Percentiles rank a stretch among this genome's conserved stretches.
These are phyloP conservation scores for Yamadazyma diospyri DNA, from an alignment of 1,139 yeast species.

Conservation along the genomic window DNA sequence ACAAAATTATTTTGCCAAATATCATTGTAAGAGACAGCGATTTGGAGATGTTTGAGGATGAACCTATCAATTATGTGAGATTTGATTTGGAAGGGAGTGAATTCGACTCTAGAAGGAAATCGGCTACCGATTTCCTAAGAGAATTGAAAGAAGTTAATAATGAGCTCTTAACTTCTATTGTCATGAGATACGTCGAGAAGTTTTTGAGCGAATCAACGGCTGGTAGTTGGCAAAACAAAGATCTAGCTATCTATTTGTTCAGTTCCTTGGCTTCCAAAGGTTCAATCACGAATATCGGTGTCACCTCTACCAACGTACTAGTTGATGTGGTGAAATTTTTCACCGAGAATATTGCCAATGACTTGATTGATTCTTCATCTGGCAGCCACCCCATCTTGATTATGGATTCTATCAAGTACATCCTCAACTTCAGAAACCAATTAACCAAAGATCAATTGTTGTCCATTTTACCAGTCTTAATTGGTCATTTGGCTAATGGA, in stretches of 20 bases:
- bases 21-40: conserved; percentile 80
- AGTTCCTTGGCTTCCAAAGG: conserved; percentile 92
- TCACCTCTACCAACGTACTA: conserved; percentile 78
- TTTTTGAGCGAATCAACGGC: conserved; percentile 53
- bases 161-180: conserved; percentile 66
- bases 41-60: conserved; percentile 93
- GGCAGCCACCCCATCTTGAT: conserved; percentile 63
- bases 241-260: conserved; percentile 81
- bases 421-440: conserved; percentile 88
- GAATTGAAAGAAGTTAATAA: conserved; percentile 83
- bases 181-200: conserved; percentile 70
- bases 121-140: conserved; percentile 86
- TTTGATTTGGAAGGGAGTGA: conserved; percentile 95
- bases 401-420: conserved; percentile 90
- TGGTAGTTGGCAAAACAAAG: conserved; percentile 74
- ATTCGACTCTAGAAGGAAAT: conserved; percentile 84
- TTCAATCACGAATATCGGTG: conserved; percentile 77
- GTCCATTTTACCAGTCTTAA: conserved; percentile 77
- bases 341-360: conserved; percentile 74
- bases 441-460: conserved; percentile 79
- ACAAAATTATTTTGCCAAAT: conserved; percentile 84
- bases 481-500: conserved; percentile 55
- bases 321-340: conserved; percentile 88
- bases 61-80: conserved; percentile 88
- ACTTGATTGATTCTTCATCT: conserved; percentile 42